Evolutionary conservation across 768 basidiomycete species (phyloP).

Genomic region (Trametes villosa): DNA sequence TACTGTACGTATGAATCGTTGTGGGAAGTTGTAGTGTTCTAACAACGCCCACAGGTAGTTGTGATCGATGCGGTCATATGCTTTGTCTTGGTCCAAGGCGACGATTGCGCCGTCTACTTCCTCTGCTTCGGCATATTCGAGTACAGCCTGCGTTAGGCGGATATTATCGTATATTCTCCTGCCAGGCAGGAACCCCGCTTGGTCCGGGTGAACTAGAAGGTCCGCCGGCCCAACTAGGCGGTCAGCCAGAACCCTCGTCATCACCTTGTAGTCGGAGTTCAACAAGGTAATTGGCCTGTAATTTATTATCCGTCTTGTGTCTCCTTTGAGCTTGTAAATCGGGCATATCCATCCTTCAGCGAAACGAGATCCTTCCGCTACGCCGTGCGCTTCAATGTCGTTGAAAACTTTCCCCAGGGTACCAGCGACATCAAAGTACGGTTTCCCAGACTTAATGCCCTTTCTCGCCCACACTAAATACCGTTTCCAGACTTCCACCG

Average conservation of each 20-base stretch:
- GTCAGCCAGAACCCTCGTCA: slow-evolving; percentile 31
- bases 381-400: slow-evolving; percentile 6
- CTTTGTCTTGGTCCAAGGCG: too few relatives aligned
- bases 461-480: slow-evolving; percentile 12
- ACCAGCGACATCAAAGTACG: background rate
- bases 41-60: background rate
- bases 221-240: slow-evolving; percentile 17
- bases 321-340: slow-evolving; percentile 43
- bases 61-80: background rate
- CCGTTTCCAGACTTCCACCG: slow-evolving; percentile 19
- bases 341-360: slow-evolving; percentile 40
- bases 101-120: slow-evolving; percentile 2
- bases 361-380: slow-evolving; percentile 24
- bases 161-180: slow-evolving; percentile 40
- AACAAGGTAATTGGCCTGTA: slow-evolving; percentile 31
- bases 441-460: background rate
- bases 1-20: too few relatives aligned
- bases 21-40: too few relatives aligned
- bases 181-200: slow-evolving; percentile 44
- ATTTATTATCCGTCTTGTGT: slow-evolving; percentile 14
- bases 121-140: slow-evolving; percentile 13
- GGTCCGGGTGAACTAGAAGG: slow-evolving; percentile 39
- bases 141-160: slow-evolving; percentile 27
- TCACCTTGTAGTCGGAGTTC: slow-evolving; percentile 27
- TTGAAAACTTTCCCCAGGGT: background rate